Base-by-base conservation (phyloP, 495 filamentous ascomycete genomes). In the Penicillium lividum region DNA sequence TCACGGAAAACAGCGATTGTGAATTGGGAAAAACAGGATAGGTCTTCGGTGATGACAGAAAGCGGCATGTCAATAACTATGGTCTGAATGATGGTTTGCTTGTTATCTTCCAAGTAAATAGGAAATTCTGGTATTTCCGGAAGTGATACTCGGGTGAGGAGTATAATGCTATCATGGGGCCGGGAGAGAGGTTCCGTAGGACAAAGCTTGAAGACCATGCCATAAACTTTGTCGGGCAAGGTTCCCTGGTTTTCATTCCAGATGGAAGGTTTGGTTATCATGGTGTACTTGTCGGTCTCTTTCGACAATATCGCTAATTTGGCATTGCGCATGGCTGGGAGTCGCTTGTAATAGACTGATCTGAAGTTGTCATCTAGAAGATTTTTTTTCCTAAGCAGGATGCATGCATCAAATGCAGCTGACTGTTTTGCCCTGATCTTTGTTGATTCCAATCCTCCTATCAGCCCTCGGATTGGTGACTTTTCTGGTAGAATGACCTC, bases 271-370 rank as follows among this genome's bases (percentile, higher is more conserved):
- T 98, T 98, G 38, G 82, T 77, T 10, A 82, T 82, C 89, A 93
- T 94, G 8, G 65, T 69, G 66, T 98, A 98, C 46, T 84, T 75
- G 18, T 82, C 82, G 38, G 79, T 84, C 65, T 89, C 91, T 58
- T 90, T 92, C 28, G 82, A 86, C 56, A 86, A 88, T 45, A 97
- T 77, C 0, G 95, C 92, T 13, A 98, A 75, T n/a, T 84, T 82
- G 1, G 95, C 92, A 71, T 98, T 98, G 44, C 91, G 82, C 91
- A 96, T 97, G 7, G 79, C 83, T 3, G 91, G 93, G 3, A 93
- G 74, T 42, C 84, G 78, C 62, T 89, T 93, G 27, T 81, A 85
- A 55, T 89, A 90, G 3, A 82, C 84, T 0, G 94, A 89, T 51
- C 86, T 77, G 8, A 97, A 79, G 63, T 91, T 72, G 6, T 83